Base-by-base conservation (phyloP, 228 moss, liverwort and hornwort genomes). In the Sphagnum fallax region DNA sequence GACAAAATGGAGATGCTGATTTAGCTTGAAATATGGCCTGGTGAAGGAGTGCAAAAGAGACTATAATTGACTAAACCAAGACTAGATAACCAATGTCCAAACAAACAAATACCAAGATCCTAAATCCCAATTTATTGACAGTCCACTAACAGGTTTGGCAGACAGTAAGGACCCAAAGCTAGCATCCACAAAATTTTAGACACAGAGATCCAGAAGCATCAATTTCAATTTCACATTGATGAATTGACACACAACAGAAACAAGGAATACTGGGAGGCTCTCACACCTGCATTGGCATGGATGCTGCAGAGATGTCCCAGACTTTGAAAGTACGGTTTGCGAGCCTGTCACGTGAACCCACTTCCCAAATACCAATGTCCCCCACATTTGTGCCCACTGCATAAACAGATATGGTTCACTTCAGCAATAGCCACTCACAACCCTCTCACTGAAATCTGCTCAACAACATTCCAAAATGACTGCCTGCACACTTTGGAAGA, bases 361-460 rank as follows among this genome's bases (percentile, higher is more conserved):
- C 97, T 79, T 97, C 97, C 97, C 97, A 97, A 60, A 97, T 89
- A 52, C 91, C 93, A 65, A 97, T 97, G 67, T 97, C 97, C 49
- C 97, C 97, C 15, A 97, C 93, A 65, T 97, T 97, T 47, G 97
- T 97, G 66, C 97, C 97, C 70, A 97, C 97, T 97, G 85, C 80
- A 75, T 68, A 74, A 1, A 62, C 10, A 65, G 48, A 6, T 32
- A 32, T 32, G 32, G 32, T 32, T 32, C 32, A 32, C 2, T 32
- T 5, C 9, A 65, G 59, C 59, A 11, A 60, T 60, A 32, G 32
- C 32, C 32, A 32, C 32, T 32, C 32, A 32, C 32, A 60, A 60
- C 59, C 15, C 11, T 3, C 2, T 11, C 59, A 60, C 59, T 11
- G 15, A 11, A 60, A 60, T 60, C 59, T 60, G 11, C 59, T 60